Percentiles rank a stretch among this genome's conserved stretches.
Evolutionary conservation across 1,284 basidiomycete species (phyloP).

Genomic region (Agroathelia rolfsii): DNA sequence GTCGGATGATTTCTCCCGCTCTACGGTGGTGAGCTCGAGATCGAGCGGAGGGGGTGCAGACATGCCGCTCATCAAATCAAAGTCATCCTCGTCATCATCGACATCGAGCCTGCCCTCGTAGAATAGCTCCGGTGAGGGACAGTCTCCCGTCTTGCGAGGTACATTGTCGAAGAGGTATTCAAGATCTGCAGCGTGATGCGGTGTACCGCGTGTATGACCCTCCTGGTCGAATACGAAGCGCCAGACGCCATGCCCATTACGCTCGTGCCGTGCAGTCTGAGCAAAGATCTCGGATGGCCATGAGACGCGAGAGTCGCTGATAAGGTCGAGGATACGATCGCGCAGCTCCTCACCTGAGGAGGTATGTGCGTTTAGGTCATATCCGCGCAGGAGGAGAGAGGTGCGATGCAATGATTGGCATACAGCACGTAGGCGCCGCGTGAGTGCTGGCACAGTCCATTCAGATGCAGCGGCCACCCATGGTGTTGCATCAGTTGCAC

Average conservation of each 20-base stretch:
- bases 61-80: too few relatives aligned
- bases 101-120: conserved; percentile 29
- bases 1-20: too few relatives aligned
- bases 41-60: too few relatives aligned
- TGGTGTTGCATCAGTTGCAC: conserved; percentile 49
- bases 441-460: conserved; percentile 51
- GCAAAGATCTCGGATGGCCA: conserved; percentile 64
- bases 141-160: too few relatives aligned
- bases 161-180: conserved; percentile 70
- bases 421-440: conserved; percentile 58
- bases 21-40: too few relatives aligned
- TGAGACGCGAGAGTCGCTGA: conserved; percentile 61
- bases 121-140: conserved; percentile 18
- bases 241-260: conserved; percentile 52
- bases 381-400: conserved; percentile 49
- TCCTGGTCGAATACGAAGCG: conserved; percentile 75
- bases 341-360: conserved; percentile 52
- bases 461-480: conserved; percentile 48
- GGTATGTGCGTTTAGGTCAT: conserved; percentile 54
- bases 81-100: too few relatives aligned
- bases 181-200: conserved; percentile 61
- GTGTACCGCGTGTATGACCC: conserved; percentile 46
- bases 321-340: conserved; percentile 55
- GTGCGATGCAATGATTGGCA: conserved; percentile 58
- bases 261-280: conserved; percentile 32